Conservation (phyloP, 495 filamentous ascomycete genomes). For the Hypoxylon rickii region DNA sequence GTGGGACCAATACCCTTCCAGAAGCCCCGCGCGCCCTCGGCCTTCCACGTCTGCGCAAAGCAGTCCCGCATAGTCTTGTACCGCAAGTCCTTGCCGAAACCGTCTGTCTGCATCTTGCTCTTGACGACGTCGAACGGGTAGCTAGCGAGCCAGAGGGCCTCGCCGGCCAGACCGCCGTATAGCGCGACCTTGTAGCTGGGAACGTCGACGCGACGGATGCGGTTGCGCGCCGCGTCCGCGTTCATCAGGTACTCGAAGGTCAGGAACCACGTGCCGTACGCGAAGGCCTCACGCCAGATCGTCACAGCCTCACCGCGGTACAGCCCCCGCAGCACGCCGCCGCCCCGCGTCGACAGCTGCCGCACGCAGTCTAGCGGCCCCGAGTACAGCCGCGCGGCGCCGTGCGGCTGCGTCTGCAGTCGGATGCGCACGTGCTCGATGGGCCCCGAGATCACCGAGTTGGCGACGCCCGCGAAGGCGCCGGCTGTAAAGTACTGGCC, state of each 20-base stretch:
- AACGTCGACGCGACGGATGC: constrained; percentile 73
- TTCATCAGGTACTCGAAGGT: constrained; percentile 97
- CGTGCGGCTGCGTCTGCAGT: constrained; percentile 96
- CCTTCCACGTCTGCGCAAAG: constrained; percentile 78
- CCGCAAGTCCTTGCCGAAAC: constrained; percentile 66
- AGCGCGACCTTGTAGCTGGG: constrained; percentile 82
- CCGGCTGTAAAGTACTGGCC: constrained; percentile 87
- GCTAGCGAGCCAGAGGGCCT: constrained; percentile 87
- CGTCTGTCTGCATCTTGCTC: constrained; percentile 99
- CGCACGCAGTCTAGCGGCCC: constrained; percentile 90
- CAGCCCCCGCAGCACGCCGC: constrained; percentile 69
- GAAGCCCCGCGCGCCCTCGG: constrained; percentile 82
- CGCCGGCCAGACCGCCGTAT: constrained; percentile 92
- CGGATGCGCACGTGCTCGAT: constrained; percentile 98
- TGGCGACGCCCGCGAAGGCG: constrained; percentile 90
- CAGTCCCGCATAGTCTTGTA: constrained; percentile 88
- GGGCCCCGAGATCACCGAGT: constrained; percentile 83
- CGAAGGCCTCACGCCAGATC: constrained; percentile 84
- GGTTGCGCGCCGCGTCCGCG: constrained; percentile 75
- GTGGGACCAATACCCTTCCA: constrained; percentile 98
- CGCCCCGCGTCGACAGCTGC: constrained; percentile 70
- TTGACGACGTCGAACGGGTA: constrained; percentile 98
- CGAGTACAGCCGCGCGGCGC: constrained; percentile 71
- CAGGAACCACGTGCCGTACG: constrained; percentile 95
- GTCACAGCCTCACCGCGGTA: constrained; percentile 90